Conservation (phyloP, 2,329 filamentous ascomycete genomes). For the Trematosphaeria pertusa region DNA sequence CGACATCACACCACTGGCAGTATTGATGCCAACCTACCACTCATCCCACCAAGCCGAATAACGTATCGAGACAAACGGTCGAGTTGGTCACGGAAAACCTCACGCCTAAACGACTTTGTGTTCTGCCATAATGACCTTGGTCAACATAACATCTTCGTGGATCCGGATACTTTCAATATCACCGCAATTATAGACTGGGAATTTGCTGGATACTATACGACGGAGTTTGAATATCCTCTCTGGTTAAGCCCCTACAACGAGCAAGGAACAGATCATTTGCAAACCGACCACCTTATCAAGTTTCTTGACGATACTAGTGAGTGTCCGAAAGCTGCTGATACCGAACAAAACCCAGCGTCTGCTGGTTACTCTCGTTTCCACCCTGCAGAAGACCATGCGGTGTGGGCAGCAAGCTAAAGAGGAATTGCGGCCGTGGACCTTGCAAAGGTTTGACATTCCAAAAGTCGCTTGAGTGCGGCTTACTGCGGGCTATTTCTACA, state of each 20-base stretch:
- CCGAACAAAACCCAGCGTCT: no score
- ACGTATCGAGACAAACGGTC: constrained; percentile 13
- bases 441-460: no score
- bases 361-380: no score
- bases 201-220: constrained; percentile 13
- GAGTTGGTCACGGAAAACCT: constrained; percentile 9
- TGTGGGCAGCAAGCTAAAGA: no score
- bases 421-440: no score
- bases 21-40: constrained; percentile 11
- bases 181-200: constrained; percentile 13
- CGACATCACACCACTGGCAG: constrained; percentile 11
- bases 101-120: constrained; percentile 4
- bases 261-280: constrained; percentile 9
- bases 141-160: constrained; percentile 13
- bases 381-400: no score
- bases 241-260: constrained; percentile 10
- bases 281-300: no score
- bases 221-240: constrained; percentile 11
- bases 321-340: no score
- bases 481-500: no score
- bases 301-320: no score
- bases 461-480: no score
- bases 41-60: constrained; percentile 14
- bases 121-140: constrained; percentile 16
- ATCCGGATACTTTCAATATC: constrained; percentile 11